Evolutionary conservation across 345 rosid species (phyloP).

Genomic region (Pistacia integerrima): DNA sequence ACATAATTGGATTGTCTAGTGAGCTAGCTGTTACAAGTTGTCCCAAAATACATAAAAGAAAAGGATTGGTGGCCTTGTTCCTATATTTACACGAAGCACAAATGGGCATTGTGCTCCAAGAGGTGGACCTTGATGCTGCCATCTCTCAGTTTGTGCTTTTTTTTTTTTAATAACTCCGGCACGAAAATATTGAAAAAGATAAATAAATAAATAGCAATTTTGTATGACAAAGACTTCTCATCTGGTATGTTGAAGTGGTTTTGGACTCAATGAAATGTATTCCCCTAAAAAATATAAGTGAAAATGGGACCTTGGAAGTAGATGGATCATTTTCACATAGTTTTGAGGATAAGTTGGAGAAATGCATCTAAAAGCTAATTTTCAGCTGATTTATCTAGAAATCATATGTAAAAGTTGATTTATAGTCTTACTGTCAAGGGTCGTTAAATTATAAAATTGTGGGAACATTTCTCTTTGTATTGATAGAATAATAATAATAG

Average conservation of each 20-base stretch:
- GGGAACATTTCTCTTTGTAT: too few species aligned
- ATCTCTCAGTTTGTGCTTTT: neutral
- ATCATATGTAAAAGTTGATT: neutral
- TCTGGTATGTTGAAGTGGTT: conserved; percentile 8
- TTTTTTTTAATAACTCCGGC: neutral
- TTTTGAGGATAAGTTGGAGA: neutral
- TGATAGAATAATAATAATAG: too few species aligned
- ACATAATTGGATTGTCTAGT: conserved; percentile 2
- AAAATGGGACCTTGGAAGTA: conserved; percentile 13
- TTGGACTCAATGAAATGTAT: neutral
- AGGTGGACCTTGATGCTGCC: conserved; percentile 18
- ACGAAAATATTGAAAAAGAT: neutral
- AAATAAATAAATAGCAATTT: neutral
- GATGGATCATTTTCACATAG: conserved; percentile 15
- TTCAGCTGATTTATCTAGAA: neutral
- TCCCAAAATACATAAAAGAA: neutral
- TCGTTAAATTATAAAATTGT: too few species aligned
- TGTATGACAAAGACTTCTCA: conserved; percentile 18
- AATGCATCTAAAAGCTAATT: neutral
- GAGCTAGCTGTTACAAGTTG: conserved; percentile 10
- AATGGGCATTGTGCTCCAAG: neutral
- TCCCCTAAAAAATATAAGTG: conserved; percentile 3
- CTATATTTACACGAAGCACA: neutral
- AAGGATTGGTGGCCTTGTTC: neutral
- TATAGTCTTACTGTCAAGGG: too few species aligned